phyloP scores from a whole-genome alignment of 2,329 filamentous ascomycete species.

The Ceratocystis cubensis region DNA sequence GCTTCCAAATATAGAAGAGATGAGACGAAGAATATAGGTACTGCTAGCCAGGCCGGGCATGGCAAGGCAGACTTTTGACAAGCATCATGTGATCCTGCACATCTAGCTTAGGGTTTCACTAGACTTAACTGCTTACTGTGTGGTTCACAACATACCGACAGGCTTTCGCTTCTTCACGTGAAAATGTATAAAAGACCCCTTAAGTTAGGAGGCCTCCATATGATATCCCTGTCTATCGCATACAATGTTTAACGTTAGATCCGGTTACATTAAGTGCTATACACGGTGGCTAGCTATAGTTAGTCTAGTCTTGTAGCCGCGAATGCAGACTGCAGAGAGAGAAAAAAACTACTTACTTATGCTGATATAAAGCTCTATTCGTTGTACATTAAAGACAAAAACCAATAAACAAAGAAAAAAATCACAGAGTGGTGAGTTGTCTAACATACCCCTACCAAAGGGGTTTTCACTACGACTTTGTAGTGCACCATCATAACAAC shows the following conservation, averaged over 20 bases:
- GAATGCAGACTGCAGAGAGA: too few relatives aligned
- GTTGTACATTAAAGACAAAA: neutral
- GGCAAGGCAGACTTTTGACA: neutral
- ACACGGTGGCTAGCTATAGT: too few relatives aligned
- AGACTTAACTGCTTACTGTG: neutral
- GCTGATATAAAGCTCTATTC: neutral
- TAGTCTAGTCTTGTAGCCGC: too few relatives aligned
- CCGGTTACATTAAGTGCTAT: too few relatives aligned
- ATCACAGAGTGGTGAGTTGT: neutral
- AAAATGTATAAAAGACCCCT: neutral
- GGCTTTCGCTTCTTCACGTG: neutral
- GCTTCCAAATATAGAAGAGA: constrained; percentile 7
- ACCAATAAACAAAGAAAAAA: constrained; percentile 1
- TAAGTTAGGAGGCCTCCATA: neutral
- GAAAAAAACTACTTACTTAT: too few relatives aligned
- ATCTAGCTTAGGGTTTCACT: neutral
- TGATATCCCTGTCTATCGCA: neutral
- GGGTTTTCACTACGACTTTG: neutral
- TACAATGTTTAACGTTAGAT: too few relatives aligned
- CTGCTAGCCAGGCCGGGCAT: neutral
- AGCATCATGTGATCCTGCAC: neutral
- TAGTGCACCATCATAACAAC: neutral
- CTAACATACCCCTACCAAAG: neutral
- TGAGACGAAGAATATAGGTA: neutral
- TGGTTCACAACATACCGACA: neutral